These are phyloP conservation scores for Leccinum subrobustum DNA, from an alignment of 1,284 basidiomycete genomes.

Conservation along the genomic window DNA sequence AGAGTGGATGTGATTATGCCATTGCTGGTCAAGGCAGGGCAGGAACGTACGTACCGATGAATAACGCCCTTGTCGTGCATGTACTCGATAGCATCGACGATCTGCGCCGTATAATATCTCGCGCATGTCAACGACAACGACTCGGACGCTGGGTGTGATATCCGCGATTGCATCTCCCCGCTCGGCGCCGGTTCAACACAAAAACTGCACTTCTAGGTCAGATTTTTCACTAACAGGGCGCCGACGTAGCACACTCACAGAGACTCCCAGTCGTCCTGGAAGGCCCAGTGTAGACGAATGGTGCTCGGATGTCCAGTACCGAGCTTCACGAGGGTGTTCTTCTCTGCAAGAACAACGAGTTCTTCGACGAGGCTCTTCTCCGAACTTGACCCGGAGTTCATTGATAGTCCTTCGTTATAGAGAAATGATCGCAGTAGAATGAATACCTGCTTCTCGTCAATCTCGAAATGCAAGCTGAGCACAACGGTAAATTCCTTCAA, in stretches of 20 bases:
- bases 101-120: too few species aligned
- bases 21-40: too few species aligned
- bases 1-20: too few species aligned
- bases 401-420: constrained; percentile 72
- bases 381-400: constrained; percentile 45
- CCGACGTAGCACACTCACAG: too few species aligned
- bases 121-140: too few species aligned
- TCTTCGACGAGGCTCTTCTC: constrained; percentile 48
- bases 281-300: constrained; percentile 73
- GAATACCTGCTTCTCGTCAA: constrained; percentile 76
- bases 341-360: constrained; percentile 63
- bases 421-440: constrained; percentile 74
- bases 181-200: constrained; percentile 77
- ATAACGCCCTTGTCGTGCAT: too few species aligned
- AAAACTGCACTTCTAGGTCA: constrained; percentile 59
- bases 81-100: too few species aligned
- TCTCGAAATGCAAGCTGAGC: constrained; percentile 67
- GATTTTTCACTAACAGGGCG: neutral
- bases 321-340: constrained; percentile 60
- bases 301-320: constrained; percentile 79
- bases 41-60: too few species aligned
- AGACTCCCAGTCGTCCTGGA: constrained; percentile 43
- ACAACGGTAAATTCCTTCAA: constrained; percentile 61
- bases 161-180: constrained; percentile 82
- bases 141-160: constrained; percentile 45